Conservation (phyloP, 768 basidiomycete species). For the Polyporus arcularius region DNA sequence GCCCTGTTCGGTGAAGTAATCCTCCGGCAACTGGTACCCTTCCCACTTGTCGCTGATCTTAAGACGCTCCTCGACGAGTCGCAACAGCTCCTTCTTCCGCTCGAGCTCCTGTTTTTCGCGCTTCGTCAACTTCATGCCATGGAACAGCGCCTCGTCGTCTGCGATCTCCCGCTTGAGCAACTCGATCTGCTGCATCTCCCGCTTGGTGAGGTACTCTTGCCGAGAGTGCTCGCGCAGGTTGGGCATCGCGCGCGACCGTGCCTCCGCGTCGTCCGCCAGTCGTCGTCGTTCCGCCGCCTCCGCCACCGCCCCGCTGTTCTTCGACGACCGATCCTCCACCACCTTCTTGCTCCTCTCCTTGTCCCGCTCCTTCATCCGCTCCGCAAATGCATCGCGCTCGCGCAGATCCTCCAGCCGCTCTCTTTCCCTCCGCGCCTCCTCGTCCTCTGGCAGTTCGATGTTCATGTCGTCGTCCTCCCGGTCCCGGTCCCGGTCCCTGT, state of each 20-base stretch:
- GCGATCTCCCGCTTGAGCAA: conserved; percentile 89
- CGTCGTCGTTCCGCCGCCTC: conserved; percentile 82
- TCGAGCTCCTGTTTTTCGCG: conserved; percentile 81
- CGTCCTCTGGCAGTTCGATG: conserved; percentile 64
- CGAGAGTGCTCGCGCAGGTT: conserved; percentile 86
- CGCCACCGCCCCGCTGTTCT: conserved; percentile 67
- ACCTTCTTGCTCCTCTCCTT: conserved; percentile 85
- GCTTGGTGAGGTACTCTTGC: conserved; percentile 94
- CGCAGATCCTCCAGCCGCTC: conserved; percentile 77
- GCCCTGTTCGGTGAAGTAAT: conserved; percentile 97
- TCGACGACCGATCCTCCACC: conserved; percentile 89
- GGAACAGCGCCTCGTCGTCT: conserved; percentile 90
- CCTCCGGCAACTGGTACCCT: conserved; percentile 95
- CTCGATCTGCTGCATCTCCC: conserved; percentile 95
- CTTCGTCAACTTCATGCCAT: conserved; percentile 88
- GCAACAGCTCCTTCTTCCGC: conserved; percentile 88
- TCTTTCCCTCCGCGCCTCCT: conserved; percentile 65
- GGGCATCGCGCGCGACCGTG: conserved; percentile 55
- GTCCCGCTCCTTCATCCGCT: conserved; percentile 82
- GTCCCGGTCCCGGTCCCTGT: conserved; percentile 24
- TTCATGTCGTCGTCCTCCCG: conserved; percentile 41
- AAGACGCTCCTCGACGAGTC: conserved; percentile 90
- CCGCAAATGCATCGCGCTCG: conserved; percentile 93
- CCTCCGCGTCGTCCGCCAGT: conserved; percentile 64
- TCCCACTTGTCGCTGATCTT: conserved; percentile 96